Base-by-base conservation (phyloP, 2,329 filamentous ascomycete genomes). In the Westerdykella sp. region DNA sequence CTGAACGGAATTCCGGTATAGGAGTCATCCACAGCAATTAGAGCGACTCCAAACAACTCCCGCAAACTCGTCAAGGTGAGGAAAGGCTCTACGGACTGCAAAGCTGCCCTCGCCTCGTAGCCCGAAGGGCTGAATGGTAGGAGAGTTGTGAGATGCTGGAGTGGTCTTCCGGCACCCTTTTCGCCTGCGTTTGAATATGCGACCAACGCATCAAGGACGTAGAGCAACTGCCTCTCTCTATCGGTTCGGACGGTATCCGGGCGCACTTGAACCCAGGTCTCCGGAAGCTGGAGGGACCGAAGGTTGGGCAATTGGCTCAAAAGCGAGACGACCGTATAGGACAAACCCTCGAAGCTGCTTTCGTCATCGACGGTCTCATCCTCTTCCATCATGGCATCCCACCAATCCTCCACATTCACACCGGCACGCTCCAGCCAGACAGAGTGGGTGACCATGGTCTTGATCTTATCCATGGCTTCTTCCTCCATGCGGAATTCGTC, bases 101-200 rank as follows among this genome's bases (percentile, higher is more conserved):
- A 40, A 5, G 53, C 48, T 3, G 53, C 51, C n/a, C 54, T 51
- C 15, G 54, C 42, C 21, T 63, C 56, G 39, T 62, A 65, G 2
- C 62, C 63, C 32, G 55, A 53, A 22, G 54, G 43, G 25, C 55
- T 56, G 37, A 62, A 66, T 1, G 63, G 63, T 13, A 64, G 38
- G 1, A 66, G 45, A 3, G 54, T 59, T 28, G 60, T 47, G 14
- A 66, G 43, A 12, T 53, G 25, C 25, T 28, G 25, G 25, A 28
- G 25, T 10, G 25, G 25, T 28, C 25, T 28, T 9, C 25, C 25
- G 9, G 11, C 25, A 28, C 25, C 25, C 25, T 28, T 28, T 28
- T 9, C 25, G 25, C 25, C 25, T 9, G 32, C 32, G 12, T 15
- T 18, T 11, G 32, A 35, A 18, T 35, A 35, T 18, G n/a, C 32